Percentiles rank a stretch among this genome's conserved stretches.
Evolutionary conservation across 2,329 filamentous ascomycete species (phyloP).

Genomic region (Monilinia laxa): DNA sequence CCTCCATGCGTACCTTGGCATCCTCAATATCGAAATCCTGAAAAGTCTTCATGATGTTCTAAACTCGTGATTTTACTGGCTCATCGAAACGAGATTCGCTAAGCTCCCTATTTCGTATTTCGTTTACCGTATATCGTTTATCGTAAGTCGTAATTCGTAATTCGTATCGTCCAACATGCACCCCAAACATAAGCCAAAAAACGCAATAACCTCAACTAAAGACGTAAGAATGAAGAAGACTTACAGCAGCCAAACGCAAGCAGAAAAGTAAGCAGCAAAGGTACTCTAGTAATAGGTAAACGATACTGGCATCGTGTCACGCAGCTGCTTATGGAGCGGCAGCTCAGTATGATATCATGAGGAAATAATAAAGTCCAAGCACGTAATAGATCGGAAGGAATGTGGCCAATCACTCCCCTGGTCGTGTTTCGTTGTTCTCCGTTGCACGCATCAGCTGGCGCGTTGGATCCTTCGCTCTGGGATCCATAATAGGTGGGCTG

Average conservation of each 20-base stretch:
- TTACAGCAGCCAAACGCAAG: background rate
- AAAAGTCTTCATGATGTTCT: conserved; percentile 9
- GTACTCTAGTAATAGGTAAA: background rate
- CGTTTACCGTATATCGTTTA: too few relatives aligned
- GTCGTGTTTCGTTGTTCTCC: background rate
- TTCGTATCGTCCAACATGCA: background rate
- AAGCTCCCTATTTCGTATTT: background rate
- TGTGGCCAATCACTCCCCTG: conserved; percentile 1
- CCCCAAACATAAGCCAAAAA: background rate
- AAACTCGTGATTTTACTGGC: background rate
- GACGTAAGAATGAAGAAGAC: background rate
- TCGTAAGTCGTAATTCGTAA: too few relatives aligned
- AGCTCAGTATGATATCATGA: background rate
- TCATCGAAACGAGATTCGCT: background rate
- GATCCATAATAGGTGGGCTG: too few relatives aligned
- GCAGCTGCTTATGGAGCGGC: too few relatives aligned
- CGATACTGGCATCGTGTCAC: background rate
- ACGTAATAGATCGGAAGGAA: conserved; percentile 12
- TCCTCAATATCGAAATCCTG: conserved; percentile 21
- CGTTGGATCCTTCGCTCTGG: background rate
- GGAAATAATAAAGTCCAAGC: conserved; percentile 7
- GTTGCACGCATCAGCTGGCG: conserved; percentile 4
- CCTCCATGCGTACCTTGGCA: background rate
- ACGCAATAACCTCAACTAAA: background rate
- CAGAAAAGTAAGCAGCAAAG: background rate